Evolutionary conservation across 371 early-diverging fungal genomes (phyloP).

Genomic region (Vairimorpha ceranae): DNA sequence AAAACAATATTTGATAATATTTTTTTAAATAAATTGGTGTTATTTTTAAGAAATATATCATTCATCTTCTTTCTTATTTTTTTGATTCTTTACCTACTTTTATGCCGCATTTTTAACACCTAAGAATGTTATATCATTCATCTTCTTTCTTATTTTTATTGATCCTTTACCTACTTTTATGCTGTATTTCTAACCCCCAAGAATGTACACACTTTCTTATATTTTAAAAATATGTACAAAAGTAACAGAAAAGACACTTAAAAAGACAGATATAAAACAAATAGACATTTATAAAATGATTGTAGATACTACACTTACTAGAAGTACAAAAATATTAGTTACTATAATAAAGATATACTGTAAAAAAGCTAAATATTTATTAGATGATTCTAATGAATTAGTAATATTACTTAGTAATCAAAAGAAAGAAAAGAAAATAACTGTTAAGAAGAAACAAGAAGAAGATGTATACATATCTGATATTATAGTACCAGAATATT

Average conservation of each 20-base stretch:
- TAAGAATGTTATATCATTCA: too few species aligned
- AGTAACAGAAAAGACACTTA: background rate
- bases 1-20: too few species aligned
- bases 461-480: slow-evolving; percentile 6
- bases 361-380: background rate
- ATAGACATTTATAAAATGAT: background rate
- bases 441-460: background rate
- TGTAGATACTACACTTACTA: background rate
- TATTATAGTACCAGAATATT: background rate
- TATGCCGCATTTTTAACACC: too few species aligned
- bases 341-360: background rate
- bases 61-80: too few species aligned
- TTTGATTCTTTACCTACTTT: too few species aligned
- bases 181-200: background rate
- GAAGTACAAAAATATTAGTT: background rate
- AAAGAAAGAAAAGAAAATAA: background rate
- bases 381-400: background rate
- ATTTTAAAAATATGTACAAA: background rate
- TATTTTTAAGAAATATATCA: too few species aligned
- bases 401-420: background rate
- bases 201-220: background rate
- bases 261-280: background rate
- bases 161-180: too few species aligned
- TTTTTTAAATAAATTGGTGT: too few species aligned
- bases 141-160: too few species aligned